Evolutionary conservation across 495 filamentous ascomycete species (phyloP).

Genomic region (Wilcoxina mikolae): DNA sequence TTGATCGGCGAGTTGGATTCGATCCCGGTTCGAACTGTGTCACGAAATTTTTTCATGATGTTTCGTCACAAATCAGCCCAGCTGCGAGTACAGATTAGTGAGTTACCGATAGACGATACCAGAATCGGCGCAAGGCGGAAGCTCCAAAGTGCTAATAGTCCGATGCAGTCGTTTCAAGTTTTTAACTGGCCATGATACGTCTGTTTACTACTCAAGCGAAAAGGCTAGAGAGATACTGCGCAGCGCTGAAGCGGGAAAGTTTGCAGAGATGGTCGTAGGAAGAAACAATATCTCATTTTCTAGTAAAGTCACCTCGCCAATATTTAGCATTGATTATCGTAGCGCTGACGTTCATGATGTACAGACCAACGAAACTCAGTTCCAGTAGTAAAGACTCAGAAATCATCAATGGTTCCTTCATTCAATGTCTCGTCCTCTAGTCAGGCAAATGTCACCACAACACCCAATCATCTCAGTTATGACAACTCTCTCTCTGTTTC

Average conservation of each 20-base stretch:
- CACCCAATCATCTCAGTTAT: no score
- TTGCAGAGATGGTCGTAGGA: conserved; percentile 26
- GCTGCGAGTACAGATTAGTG: conserved; percentile 31
- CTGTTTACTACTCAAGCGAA: not conserved
- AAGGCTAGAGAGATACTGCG: conserved; percentile 17
- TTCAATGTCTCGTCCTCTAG: no score
- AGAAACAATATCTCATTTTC: conserved; percentile 22
- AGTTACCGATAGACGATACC: conserved; percentile 5
- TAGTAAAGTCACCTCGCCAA: not conserved
- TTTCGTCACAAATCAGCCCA: conserved; percentile 26
- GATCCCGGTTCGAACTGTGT: conserved; percentile 21
- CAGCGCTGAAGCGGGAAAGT: conserved; percentile 23
- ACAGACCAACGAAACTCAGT: no score
- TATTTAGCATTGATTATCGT: not conserved
- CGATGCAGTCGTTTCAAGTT: conserved; percentile 23
- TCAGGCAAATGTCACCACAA: no score
- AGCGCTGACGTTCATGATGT: no score
- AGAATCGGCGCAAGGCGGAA: not conserved
- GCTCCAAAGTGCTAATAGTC: not conserved
- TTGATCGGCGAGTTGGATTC: conserved; percentile 39
- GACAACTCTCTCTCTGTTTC: no score
- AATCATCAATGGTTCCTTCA: no score
- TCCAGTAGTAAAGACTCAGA: no score
- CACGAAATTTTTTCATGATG: conserved; percentile 19
- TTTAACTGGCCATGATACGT: not conserved